Evolutionary conservation across 345 rosid species (phyloP).

Genomic region (Syzygium aromaticum): DNA sequence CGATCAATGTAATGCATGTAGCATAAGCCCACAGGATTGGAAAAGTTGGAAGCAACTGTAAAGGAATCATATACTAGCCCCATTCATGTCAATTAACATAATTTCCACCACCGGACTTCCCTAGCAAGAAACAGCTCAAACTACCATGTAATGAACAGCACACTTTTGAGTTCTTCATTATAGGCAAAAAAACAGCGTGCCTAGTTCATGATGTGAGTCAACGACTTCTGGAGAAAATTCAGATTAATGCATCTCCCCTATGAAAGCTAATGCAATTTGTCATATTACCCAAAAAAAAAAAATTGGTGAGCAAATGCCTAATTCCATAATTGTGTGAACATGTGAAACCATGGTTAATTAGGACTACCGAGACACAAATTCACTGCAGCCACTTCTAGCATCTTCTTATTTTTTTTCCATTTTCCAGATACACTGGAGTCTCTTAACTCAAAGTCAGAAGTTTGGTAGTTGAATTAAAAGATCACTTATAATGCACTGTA

Average conservation of each 20-base stretch:
- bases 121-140: not conserved
- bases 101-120: not conserved
- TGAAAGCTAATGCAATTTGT: not conserved
- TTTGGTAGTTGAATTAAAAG: accelerated
- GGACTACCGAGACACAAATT: not conserved
- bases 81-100: not conserved
- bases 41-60: not conserved
- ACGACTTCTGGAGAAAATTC: too few relatives aligned
- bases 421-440: not conserved
- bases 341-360: not conserved
- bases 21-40: accelerated
- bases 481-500: not conserved
- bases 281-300: accelerated
- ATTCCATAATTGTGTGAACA: accelerated
- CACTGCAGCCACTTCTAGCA: not conserved
- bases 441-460: not conserved
- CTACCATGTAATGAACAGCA: not conserved
- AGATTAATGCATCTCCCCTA: too few relatives aligned
- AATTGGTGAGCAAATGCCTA: not conserved
- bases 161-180: not conserved
- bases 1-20: accelerated
- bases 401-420: not conserved
- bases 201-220: too few relatives aligned
- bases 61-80: not conserved
- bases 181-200: too few relatives aligned